Conservation (phyloP, 1,139 yeast genomes). For the Petasospora rhodanensis region DNA sequence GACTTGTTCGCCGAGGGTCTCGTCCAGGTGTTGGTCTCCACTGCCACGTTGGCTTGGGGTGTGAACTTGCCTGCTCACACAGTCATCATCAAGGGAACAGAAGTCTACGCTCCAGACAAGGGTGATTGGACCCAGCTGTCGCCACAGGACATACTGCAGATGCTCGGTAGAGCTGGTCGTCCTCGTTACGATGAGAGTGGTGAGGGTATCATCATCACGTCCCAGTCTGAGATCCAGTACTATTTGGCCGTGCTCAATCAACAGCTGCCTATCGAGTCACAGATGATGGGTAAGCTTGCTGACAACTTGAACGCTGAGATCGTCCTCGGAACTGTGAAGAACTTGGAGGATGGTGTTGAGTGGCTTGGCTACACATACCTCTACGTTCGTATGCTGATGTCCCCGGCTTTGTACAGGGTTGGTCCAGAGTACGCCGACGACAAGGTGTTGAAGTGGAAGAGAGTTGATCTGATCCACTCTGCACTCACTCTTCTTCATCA, state of each 20-base stretch:
- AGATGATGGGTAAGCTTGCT: constrained; percentile 62
- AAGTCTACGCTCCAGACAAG: constrained; percentile 84
- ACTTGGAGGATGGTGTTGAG: constrained; percentile 60
- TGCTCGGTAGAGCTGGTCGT: constrained; percentile 97
- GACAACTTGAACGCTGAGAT: constrained; percentile 87
- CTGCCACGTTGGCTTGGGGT: constrained; percentile 99
- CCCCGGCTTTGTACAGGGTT: constrained; percentile 73
- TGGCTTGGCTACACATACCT: constrained; percentile 84
- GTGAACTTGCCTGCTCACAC: constrained; percentile 97
- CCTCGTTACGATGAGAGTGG: constrained; percentile 92
- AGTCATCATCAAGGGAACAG: constrained; percentile 92
- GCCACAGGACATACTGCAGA: constrained; percentile 91
- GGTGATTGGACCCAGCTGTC: constrained; percentile 88
- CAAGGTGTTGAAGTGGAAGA: constrained; percentile 40
- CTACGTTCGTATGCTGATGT: constrained; percentile 70
- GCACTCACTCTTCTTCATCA: constrained; percentile 59
- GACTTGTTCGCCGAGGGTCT: constrained; percentile 87
- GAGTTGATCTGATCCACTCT: constrained; percentile 70
- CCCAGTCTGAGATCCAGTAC: constrained; percentile 81
- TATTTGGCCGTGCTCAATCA: constrained; percentile 86
- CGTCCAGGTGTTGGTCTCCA: constrained; percentile 76
- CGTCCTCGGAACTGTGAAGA: constrained; percentile 62
- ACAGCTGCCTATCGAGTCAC: constrained; percentile 91
- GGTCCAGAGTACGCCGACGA: constrained; percentile 64
- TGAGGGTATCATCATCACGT: constrained; percentile 89